These are phyloP conservation scores for Cladosporium phlei DNA, from an alignment of 2,329 filamentous ascomycete species.

Conservation along the genomic window DNA sequence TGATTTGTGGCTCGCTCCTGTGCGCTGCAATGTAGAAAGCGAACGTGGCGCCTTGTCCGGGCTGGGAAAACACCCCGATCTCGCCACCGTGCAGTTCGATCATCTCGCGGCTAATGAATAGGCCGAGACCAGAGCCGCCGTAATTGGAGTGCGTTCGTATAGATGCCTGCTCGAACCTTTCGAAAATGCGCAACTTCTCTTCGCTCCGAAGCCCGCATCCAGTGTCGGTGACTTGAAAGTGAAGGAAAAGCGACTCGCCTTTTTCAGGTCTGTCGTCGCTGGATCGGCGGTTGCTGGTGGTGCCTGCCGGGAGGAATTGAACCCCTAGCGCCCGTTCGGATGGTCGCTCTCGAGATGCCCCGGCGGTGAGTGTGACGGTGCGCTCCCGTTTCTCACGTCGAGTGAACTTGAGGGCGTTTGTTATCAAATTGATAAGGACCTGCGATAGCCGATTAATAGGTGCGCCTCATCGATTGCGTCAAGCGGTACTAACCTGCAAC, in stretches of 20 bases:
- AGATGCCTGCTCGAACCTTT: constrained; percentile 64
- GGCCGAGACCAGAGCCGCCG: constrained; percentile 64
- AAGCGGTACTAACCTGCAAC: no score
- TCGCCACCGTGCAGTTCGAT: constrained; percentile 65
- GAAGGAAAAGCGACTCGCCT: constrained; percentile 18
- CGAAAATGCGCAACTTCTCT: constrained; percentile 51
- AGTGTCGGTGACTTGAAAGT: constrained; percentile 22
- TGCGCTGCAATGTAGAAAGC: constrained; percentile 59
- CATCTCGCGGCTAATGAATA: constrained; percentile 64
- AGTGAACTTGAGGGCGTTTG: constrained; percentile 28
- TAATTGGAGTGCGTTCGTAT: constrained; percentile 64
- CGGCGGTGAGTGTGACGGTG: constrained; percentile 16
- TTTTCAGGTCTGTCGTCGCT: background rate
- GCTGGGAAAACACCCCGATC: constrained; percentile 59
- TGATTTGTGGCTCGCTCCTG: background rate
- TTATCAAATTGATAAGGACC: constrained; percentile 30
- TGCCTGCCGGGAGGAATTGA: constrained; percentile 19
- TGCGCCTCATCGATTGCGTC: no score
- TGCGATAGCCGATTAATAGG: constrained; percentile 30
- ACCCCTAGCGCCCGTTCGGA: constrained; percentile 19
- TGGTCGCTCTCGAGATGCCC: background rate
- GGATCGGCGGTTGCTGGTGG: constrained; percentile 15
- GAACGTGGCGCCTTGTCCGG: constrained; percentile 59
- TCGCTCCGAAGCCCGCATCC: constrained; percentile 37
- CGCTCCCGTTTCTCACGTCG: constrained; percentile 17